Evolutionary conservation across 305 asterid species (phyloP).

Genomic region (Fraxinus platypoda): DNA sequence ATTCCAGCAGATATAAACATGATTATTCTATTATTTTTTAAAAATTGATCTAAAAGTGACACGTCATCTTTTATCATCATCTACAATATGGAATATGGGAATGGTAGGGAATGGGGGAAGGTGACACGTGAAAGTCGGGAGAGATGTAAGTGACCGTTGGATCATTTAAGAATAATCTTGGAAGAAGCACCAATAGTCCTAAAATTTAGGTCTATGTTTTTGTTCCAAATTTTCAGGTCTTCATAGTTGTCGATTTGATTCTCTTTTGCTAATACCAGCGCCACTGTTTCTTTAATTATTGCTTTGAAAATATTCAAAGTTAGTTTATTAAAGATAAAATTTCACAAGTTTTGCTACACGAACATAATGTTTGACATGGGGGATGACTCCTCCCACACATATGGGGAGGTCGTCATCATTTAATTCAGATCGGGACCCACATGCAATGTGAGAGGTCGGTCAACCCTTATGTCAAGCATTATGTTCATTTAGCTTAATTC

Average conservation of each 20-base stretch:
- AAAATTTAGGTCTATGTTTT: background rate
- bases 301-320: slow-evolving; percentile 17
- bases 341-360: no score
- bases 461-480: no score
- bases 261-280: background rate
- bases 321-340: background rate
- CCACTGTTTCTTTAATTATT: slow-evolving; percentile 2
- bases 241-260: slow-evolving; percentile 15
- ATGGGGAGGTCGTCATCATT: no score
- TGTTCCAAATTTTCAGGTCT: background rate
- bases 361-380: no score
- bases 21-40: background rate
- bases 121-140: background rate
- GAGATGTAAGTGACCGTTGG: slow-evolving; percentile 27
- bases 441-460: no score
- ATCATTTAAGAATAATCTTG: slow-evolving; percentile 21
- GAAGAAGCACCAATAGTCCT: background rate
- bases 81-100: background rate
- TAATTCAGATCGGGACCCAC: no score
- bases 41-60: background rate
- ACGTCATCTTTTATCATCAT: background rate
- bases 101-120: background rate
- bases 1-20: background rate
- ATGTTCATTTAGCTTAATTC: no score
- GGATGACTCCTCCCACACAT: no score